Percentiles rank a stretch among this genome's conserved stretches.
Evolutionary conservation across 2,329 filamentous ascomycete genomes (phyloP).

Genomic region (Diaporthe sp.): DNA sequence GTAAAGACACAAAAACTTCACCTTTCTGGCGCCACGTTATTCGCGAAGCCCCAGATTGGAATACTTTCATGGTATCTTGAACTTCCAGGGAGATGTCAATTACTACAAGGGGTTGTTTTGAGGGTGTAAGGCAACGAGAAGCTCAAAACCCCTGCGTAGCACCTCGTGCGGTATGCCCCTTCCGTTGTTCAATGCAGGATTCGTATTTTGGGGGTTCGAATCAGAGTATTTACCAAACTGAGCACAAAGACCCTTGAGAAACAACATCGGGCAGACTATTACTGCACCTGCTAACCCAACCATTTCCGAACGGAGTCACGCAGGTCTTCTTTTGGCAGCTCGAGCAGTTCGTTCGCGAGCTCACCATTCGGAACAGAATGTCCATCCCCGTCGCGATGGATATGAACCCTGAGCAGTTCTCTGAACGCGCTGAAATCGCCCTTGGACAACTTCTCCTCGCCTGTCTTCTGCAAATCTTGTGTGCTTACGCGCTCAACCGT

Average conservation of each 20-base stretch:
- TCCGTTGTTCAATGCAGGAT: no score
- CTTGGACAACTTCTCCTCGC: conserved; percentile 55
- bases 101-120: no score
- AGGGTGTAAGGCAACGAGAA: no score
- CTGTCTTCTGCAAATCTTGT: conserved; percentile 52
- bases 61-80: no score
- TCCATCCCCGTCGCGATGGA: conserved; percentile 53
- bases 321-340: conserved; percentile 41
- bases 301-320: conserved; percentile 37
- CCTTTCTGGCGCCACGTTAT: no score
- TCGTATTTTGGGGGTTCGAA: no score
- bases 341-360: conserved; percentile 45
- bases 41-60: no score
- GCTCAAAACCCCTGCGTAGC: no score
- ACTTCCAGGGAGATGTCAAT: no score
- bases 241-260: background rate
- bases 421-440: conserved; percentile 53
- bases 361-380: conserved; percentile 43
- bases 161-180: no score
- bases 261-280: background rate
- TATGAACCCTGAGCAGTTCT: conserved; percentile 46
- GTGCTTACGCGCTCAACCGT: conserved; percentile 54
- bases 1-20: no score
- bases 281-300: conserved; percentile 24
- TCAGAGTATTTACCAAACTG: no score